A percentile compares a stretch with the other conserved stretches of the same genome.
phyloP scores from a whole-genome alignment of 192 early-diverging fungal genomes.

The Pecoramyces ruminantium region DNA sequence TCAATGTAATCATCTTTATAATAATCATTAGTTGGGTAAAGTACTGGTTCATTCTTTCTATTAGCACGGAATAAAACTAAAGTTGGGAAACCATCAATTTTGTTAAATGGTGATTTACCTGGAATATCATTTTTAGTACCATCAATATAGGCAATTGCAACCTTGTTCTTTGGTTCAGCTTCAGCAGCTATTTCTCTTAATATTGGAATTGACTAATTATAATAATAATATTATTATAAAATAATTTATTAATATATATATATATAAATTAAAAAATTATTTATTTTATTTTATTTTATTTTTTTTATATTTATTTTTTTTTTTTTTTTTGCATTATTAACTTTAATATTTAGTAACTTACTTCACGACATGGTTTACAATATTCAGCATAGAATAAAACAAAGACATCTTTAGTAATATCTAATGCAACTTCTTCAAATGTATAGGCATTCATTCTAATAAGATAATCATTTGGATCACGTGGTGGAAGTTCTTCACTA shows the following conservation, averaged over 20 bases:
- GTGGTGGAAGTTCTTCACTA: not conserved
- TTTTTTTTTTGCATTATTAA: too few relatives aligned
- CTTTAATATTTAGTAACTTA: not conserved
- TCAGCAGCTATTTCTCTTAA: not conserved
- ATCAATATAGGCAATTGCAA: not conserved
- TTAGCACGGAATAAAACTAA: not conserved
- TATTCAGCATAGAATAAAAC: not conserved
- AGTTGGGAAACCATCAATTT: not conserved
- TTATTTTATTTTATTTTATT: too few relatives aligned
- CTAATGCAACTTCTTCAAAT: not conserved
- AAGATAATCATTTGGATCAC: not conserved
- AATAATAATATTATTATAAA: too few relatives aligned
- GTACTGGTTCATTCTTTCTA: not conserved
- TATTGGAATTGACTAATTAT: not conserved
- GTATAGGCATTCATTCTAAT: not conserved
- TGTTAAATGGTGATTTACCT: not conserved
- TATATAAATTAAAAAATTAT: too few relatives aligned
- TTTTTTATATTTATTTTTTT: too few relatives aligned
- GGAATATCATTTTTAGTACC: not conserved
- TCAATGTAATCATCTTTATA: not conserved
- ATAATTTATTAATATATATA: too few relatives aligned
- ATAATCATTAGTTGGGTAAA: not conserved
- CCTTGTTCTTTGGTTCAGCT: not conserved
- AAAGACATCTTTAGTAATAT: not conserved
- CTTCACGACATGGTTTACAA: not conserved